phyloP scores from a whole-genome alignment of 1,139 yeast genomes.

The Blastobotrys serpentis region DNA sequence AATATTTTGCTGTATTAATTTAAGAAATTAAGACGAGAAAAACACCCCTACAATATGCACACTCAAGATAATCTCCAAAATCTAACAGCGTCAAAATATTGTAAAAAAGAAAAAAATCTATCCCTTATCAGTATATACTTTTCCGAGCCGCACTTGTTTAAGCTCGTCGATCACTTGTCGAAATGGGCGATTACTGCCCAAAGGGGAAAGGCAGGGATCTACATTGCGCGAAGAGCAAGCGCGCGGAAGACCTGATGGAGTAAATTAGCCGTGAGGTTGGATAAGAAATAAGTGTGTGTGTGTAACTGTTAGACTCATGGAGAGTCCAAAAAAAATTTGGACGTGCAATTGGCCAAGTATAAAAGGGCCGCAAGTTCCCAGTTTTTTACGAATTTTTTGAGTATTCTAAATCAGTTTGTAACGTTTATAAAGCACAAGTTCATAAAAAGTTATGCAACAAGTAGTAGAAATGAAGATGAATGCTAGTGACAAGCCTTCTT shows the following conservation, averaged over 20 bases:
- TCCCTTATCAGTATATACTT: not conserved
- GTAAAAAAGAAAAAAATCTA: too few species aligned
- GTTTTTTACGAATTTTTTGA: too few species aligned
- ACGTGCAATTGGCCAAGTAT: conserved; percentile 8
- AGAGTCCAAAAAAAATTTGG: not conserved
- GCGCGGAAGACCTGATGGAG: not conserved
- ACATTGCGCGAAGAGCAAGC: not conserved
- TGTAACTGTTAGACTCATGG: not conserved
- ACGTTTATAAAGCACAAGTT: not conserved
- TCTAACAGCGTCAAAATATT: too few species aligned
- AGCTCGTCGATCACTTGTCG: not conserved
- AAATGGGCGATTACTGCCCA: not conserved
- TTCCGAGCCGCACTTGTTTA: not conserved
- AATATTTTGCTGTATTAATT: too few species aligned
- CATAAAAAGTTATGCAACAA: not conserved
- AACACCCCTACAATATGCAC: too few species aligned
- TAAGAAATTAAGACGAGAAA: too few species aligned
- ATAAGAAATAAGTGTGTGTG: not conserved
- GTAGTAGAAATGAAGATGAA: not conserved
- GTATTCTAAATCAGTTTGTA: not conserved
- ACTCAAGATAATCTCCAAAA: too few species aligned
- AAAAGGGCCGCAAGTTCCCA: not conserved
- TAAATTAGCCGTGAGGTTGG: not conserved
- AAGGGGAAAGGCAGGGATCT: not conserved
- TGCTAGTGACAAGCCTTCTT: not conserved